phyloP scores from a whole-genome alignment of 192 early-diverging fungal species.

The Dimargaris cristalligena region DNA sequence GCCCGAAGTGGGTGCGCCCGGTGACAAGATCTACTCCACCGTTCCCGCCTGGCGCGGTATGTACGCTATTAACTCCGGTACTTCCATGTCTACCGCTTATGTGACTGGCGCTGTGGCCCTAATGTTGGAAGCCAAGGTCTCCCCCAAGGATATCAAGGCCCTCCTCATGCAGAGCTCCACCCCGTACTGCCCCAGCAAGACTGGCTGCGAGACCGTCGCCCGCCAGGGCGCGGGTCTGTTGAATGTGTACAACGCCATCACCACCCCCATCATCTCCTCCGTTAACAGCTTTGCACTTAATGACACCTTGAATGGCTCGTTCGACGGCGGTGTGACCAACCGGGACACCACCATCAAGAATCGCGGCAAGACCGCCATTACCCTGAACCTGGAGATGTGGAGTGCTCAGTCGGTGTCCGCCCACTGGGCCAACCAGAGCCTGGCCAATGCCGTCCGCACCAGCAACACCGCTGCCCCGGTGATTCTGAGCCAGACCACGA shows the following conservation, averaged over 20 bases:
- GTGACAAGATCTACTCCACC: conserved; percentile 7
- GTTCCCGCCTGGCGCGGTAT: not conserved
- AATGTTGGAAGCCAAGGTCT: not conserved
- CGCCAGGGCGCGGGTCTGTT: conserved; percentile 60
- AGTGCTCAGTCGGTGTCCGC: conserved; percentile 22
- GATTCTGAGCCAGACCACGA: not conserved
- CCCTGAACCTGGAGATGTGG: conserved; percentile 9
- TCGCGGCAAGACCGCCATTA: conserved; percentile 15
- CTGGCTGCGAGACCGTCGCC: conserved; percentile 37
- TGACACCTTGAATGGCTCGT: conserved; percentile 19
- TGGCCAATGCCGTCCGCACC: conserved; percentile 12
- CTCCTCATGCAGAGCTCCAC: conserved; percentile 36
- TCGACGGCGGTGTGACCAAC: not conserved
- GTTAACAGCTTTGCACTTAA: conserved; percentile 41
- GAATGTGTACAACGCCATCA: conserved; percentile 43
- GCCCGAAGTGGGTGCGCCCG: conserved; percentile 9
- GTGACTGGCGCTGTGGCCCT: conserved; percentile 7
- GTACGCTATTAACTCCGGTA: conserved; percentile 2
- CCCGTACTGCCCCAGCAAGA: conserved; percentile 21
- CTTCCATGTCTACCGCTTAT: conserved; percentile 5
- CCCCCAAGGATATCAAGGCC: conserved; percentile 13
- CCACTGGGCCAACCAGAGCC: conserved; percentile 15
- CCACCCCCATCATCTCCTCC: conserved; percentile 25
- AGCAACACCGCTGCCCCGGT: conserved; percentile 13
- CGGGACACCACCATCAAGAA: not conserved